These are phyloP conservation scores for Cylindrodendrum hubeiense DNA, from an alignment of 2,329 filamentous ascomycete genomes.

Conservation along the genomic window DNA sequence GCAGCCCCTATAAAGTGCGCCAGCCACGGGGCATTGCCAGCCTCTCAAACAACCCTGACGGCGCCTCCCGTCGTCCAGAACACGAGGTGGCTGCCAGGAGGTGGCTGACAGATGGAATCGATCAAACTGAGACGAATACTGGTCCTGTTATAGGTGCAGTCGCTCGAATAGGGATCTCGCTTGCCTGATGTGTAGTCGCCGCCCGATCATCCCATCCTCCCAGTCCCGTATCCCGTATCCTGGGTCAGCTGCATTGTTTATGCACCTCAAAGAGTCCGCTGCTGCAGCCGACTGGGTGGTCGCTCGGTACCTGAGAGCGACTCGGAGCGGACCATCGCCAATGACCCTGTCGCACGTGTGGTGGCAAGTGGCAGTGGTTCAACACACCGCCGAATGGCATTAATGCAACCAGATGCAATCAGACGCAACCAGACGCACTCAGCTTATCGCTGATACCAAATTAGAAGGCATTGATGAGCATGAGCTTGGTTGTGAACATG, in stretches of 20 bases:
- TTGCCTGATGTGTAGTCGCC: not conserved
- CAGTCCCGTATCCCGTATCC: not conserved
- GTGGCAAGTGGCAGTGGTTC: not conserved
- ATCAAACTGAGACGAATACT: not conserved
- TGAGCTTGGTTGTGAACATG: not conserved
- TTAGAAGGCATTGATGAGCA: not conserved
- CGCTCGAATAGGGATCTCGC: not conserved
- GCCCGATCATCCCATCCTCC: not conserved
- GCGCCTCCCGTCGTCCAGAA: too few species aligned
- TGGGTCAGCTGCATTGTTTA: not conserved
- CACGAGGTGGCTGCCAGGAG: too few species aligned
- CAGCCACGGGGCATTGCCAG: too few species aligned
- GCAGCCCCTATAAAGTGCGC: too few species aligned
- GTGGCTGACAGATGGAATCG: too few species aligned
- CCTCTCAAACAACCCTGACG: too few species aligned
- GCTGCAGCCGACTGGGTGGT: not conserved
- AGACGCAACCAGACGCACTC: not conserved
- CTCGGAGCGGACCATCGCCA: not conserved
- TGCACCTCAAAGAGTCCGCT: not conserved
- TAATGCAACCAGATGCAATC: not conserved
- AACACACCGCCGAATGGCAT: not conserved
- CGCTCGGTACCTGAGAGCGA: not conserved
- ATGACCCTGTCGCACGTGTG: not conserved
- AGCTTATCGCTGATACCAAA: not conserved
- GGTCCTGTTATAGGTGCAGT: not conserved